These are phyloP conservation scores for Xylaria venustula DNA, from an alignment of 495 filamentous ascomycete genomes.

Conservation along the genomic window DNA sequence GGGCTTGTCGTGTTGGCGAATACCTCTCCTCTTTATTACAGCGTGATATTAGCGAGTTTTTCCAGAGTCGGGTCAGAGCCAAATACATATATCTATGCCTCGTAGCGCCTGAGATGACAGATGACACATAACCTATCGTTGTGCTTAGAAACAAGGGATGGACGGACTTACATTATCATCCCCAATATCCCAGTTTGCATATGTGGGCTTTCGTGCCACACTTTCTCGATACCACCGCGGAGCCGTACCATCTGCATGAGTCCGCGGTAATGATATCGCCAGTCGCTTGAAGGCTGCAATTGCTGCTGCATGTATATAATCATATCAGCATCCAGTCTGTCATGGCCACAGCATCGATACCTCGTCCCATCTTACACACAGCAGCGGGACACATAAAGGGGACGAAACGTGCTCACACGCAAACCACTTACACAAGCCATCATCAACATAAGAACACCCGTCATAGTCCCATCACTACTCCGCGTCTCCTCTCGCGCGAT, in stretches of 20 bases:
- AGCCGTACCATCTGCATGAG: slow-evolving; percentile 18
- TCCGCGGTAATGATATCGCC: slow-evolving; percentile 18
- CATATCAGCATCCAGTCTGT: not conserved
- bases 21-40: slow-evolving; percentile 2
- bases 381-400: too few species aligned
- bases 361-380: not conserved
- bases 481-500: slow-evolving; percentile 17
- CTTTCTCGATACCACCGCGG: slow-evolving; percentile 1
- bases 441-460: slow-evolving; percentile 22
- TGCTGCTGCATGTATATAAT: slow-evolving; percentile 14
- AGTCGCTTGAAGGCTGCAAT: slow-evolving; percentile 15
- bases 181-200: slow-evolving; percentile 2
- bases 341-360: not conserved
- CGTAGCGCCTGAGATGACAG: too few species aligned
- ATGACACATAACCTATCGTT: too few species aligned
- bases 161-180: slow-evolving; percentile 10
- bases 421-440: slow-evolving; percentile 22
- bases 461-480: slow-evolving; percentile 15
- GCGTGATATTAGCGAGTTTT: not conserved
- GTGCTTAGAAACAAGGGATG: too few species aligned
- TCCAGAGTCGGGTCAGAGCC: too few species aligned
- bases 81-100: too few species aligned
- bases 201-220: slow-evolving; percentile 17
- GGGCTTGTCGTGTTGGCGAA: slow-evolving; percentile 17
- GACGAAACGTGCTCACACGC: too few species aligned